These are phyloP conservation scores for Wickerhamiella alocasiicola DNA, from an alignment of 805 yeast genomes.

Conservation along the genomic window DNA sequence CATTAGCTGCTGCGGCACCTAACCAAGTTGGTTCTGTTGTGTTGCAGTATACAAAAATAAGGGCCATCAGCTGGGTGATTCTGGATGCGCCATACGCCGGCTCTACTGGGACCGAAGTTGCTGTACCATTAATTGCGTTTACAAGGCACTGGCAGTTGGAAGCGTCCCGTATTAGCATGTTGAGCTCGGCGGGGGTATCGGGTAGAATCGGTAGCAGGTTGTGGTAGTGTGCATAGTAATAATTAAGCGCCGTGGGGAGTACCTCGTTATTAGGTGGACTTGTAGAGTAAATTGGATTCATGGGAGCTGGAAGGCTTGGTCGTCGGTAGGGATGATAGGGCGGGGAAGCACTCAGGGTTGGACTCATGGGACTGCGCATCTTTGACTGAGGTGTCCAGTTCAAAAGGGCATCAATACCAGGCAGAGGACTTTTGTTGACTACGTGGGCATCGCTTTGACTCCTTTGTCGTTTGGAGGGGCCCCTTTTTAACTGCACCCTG, in stretches of 20 bases:
- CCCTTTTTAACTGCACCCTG: slow-evolving; percentile 47
- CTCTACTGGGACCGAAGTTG: slow-evolving; percentile 10
- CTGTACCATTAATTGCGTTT: slow-evolving; percentile 21
- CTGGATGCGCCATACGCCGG: slow-evolving; percentile 15
- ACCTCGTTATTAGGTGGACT: background rate
- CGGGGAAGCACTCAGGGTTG: slow-evolving; percentile 4
- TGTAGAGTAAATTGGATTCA: background rate
- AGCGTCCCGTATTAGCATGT: slow-evolving; percentile 20
- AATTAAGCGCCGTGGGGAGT: slow-evolving; percentile 25
- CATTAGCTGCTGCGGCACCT: slow-evolving; percentile 28
- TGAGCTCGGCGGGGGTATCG: slow-evolving; percentile 25
- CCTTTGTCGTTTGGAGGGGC: slow-evolving; percentile 43
- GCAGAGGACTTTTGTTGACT: slow-evolving; percentile 9
- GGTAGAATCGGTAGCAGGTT: slow-evolving; percentile 31
- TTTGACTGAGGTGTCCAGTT: slow-evolving; percentile 12
- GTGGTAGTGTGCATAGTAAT: slow-evolving; percentile 29
- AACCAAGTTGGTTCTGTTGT: slow-evolving; percentile 26
- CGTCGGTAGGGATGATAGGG: slow-evolving; percentile 8
- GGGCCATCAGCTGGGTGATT: slow-evolving; percentile 26
- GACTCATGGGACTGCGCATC: background rate
- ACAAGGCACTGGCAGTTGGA: slow-evolving; percentile 14
- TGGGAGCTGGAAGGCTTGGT: slow-evolving; percentile 6
- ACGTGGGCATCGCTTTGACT: slow-evolving; percentile 14
- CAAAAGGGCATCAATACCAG: slow-evolving; percentile 14
- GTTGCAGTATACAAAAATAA: slow-evolving; percentile 26